Evolutionary conservation across 805 yeast genomes (phyloP).

Genomic region (Nematodospora valgi): DNA sequence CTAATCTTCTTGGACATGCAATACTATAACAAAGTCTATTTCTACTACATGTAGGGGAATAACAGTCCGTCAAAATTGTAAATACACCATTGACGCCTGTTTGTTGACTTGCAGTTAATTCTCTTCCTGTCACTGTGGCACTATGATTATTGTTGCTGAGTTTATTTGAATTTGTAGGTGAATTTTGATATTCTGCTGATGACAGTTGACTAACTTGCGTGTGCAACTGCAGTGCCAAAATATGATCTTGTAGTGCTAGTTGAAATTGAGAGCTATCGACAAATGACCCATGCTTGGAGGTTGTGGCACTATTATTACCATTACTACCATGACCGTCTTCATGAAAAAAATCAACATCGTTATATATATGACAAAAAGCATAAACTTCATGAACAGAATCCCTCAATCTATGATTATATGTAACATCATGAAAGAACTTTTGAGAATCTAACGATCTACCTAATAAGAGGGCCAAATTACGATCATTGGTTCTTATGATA

Average conservation of each 20-base stretch:
- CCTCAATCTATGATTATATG: conserved; percentile 88
- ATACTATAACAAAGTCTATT: conserved; percentile 88
- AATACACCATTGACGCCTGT: conserved; percentile 82
- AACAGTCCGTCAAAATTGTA: conserved; percentile 88
- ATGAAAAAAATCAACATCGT: conserved; percentile 41
- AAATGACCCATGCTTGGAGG: conserved; percentile 30
- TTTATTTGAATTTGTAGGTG: background rate
- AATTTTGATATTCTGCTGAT: conserved; percentile 1
- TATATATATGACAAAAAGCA: conserved; percentile 64
- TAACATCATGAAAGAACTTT: conserved; percentile 89
- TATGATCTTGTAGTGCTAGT: conserved; percentile 15
- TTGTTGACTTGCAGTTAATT: conserved; percentile 14
- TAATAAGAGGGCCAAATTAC: conserved; percentile 81
- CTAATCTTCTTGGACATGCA: conserved; percentile 93
- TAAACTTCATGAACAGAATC: conserved; percentile 87
- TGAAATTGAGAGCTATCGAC: conserved; percentile 12
- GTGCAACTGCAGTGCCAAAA: conserved; percentile 17
- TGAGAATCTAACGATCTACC: conserved; percentile 95
- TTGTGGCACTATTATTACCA: conserved; percentile 17
- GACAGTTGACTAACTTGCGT: conserved; percentile 5
- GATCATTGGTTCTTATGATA: conserved; percentile 83
- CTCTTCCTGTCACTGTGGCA: conserved; percentile 4
- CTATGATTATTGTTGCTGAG: conserved; percentile 1
- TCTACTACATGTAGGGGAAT: conserved; percentile 93
- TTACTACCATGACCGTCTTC: conserved; percentile 17